Evolutionary conservation across 2,329 filamentous ascomycete genomes (phyloP).

Genomic region (Colletotrichum tamarilloi): DNA sequence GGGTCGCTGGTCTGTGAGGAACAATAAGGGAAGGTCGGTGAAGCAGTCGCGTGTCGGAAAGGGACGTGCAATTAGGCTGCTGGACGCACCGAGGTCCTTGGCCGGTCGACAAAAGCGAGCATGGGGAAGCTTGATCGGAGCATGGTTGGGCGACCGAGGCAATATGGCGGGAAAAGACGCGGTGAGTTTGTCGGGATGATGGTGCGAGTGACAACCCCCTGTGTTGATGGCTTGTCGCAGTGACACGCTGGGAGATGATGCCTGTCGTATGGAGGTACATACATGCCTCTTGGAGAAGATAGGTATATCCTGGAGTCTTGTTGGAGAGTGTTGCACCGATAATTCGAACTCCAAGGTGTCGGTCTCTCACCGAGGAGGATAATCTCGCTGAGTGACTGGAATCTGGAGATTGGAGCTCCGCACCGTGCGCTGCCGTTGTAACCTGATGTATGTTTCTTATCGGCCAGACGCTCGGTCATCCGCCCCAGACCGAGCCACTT

Average conservation of each 20-base stretch:
- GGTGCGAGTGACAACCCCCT: not conserved
- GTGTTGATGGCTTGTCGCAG: conserved; percentile 2
- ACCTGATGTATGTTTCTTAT: not conserved
- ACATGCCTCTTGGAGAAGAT: not conserved
- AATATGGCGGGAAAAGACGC: not conserved
- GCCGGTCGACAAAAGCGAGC: not conserved
- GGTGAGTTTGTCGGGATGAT: not conserved
- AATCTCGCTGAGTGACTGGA: not conserved
- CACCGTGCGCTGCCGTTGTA: not conserved
- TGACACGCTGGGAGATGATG: conserved; percentile 14
- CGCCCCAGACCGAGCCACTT: conserved; percentile 1
- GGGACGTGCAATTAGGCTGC: conserved; percentile 3
- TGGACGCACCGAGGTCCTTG: conserved; percentile 14
- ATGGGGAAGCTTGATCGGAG: not conserved
- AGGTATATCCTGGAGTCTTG: not conserved
- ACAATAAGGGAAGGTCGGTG: conserved; percentile 4
- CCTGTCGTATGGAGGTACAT: not conserved
- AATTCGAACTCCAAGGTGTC: not conserved
- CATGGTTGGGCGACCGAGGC: not conserved
- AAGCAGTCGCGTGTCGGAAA: conserved; percentile 1
- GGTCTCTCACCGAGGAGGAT: conserved; percentile 15
- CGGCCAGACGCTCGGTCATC: not conserved
- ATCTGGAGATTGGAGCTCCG: not conserved
- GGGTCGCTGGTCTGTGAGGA: conserved; percentile 1
- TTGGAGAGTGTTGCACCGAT: not conserved